phyloP scores from a whole-genome alignment of 306 rosid species.

The Fagus crenata region DNA sequence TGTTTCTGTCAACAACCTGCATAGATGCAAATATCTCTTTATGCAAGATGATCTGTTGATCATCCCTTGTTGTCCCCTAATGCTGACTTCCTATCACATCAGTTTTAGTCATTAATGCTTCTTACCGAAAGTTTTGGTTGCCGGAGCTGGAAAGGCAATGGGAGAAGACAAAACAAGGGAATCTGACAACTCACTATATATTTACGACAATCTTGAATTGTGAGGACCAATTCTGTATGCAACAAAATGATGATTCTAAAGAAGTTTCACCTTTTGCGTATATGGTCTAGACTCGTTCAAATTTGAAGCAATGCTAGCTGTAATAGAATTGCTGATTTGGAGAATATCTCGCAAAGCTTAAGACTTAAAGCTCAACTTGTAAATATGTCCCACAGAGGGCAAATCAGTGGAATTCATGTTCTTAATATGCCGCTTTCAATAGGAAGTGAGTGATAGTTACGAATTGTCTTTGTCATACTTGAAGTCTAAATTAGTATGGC shows the following conservation, averaged over 20 bases:
- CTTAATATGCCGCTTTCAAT: background rate
- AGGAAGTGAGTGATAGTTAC: too few species aligned
- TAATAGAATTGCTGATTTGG: background rate
- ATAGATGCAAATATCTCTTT: background rate
- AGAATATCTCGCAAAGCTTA: background rate
- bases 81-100: background rate
- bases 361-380: background rate
- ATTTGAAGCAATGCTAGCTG: background rate
- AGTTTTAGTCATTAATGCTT: background rate
- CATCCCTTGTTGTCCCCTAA: background rate
- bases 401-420: background rate
- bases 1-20: too few species aligned
- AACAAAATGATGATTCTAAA: background rate
- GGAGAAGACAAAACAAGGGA: conserved; percentile 1
- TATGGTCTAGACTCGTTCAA: background rate
- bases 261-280: background rate
- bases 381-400: background rate
- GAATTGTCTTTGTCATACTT: too few species aligned
- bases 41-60: background rate
- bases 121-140: background rate
- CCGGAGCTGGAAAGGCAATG: background rate
- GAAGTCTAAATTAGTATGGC: too few species aligned
- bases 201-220: background rate
- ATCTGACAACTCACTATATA: background rate
- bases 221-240: too few species aligned